Base-by-base conservation (phyloP, 108 stramenopile genomes). In the Skeletonema costatum region DNA sequence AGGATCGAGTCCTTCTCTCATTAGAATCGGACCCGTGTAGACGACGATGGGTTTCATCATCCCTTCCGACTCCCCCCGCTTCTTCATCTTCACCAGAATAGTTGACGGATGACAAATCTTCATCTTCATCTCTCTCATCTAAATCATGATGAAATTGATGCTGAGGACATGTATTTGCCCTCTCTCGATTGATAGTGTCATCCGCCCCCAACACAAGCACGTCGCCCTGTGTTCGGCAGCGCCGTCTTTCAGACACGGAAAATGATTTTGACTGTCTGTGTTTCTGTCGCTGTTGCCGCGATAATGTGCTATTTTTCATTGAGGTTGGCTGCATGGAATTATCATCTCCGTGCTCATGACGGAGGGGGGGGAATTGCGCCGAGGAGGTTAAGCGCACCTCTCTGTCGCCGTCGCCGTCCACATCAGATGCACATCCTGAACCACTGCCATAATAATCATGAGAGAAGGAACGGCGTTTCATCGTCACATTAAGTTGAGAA, bases 131-230 rank as follows among this genome's bases (percentile, higher is more conserved):
- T 16, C 2, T 1, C 13, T 9, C 1, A 9, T 30, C 58, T 1
- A 2, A 59, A 59, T 14, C 9, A 59, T 59, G 58, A 25, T 30
- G 58, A 59, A 14, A 59, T 9, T 29, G 58, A 14, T 25, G 70
- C 35, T 53, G 41, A 38, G 71, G 71, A 73, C 71, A 62, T 31
- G 71, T 73, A 48, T 73, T 39, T 17, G 71, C 71, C 60, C 71
- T 48, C 60, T 32, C 61, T 60, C 71, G 60, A 16, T 35, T 51
- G 61, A 48, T 29, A 63, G 42, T 9, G 38, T 42, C 60, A 35
- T 12, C 60, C 31, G 4, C 19, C 62, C 39, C 42, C 36, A 67
- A 21, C 11, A 17, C 6, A 5, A 46, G 5, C 25, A 66, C 3
- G 65, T 59, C 30, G 14, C 14, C 32, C 32, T 1, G 44, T 60